Evolutionary conservation across 208 protist species (phyloP).

Genomic region (Strigomonas galati): DNA sequence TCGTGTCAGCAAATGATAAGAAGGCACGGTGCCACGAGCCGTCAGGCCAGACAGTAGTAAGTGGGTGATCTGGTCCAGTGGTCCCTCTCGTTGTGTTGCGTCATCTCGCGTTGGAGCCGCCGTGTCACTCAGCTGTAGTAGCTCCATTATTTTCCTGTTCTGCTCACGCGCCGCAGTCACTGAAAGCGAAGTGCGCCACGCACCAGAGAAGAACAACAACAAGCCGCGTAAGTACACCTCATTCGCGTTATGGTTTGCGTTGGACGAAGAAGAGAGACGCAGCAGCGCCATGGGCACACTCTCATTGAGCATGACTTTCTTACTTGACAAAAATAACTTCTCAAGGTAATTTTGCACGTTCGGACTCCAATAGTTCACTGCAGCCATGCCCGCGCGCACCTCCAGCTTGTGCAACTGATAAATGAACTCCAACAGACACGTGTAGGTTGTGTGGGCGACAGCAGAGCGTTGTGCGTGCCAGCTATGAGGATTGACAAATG

Average conservation of each 20-base stretch:
- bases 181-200: not conserved
- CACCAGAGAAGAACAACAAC: not conserved
- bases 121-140: not conserved
- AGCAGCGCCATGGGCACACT: not conserved
- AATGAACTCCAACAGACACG: slow-evolving; percentile 28
- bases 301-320: not conserved
- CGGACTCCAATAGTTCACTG: not conserved
- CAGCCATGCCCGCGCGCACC: not conserved
- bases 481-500: slow-evolving; percentile 27
- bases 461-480: slow-evolving; percentile 30
- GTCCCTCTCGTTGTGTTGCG: no score
- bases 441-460: slow-evolving; percentile 26
- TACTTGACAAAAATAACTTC: not conserved
- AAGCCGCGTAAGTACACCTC: not conserved
- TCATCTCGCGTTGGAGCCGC: no score
- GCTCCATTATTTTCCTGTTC: not conserved
- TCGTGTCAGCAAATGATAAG: not conserved
- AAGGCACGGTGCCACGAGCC: not conserved
- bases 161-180: not conserved
- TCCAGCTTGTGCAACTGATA: not conserved
- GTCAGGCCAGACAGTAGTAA: not conserved
- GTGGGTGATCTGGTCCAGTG: not conserved
- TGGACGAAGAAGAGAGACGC: not conserved
- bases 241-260: not conserved
- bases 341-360: not conserved